These are phyloP conservation scores for Phytophthora cactorum DNA, from an alignment of 352 stramenopile species.

Conservation along the genomic window DNA sequence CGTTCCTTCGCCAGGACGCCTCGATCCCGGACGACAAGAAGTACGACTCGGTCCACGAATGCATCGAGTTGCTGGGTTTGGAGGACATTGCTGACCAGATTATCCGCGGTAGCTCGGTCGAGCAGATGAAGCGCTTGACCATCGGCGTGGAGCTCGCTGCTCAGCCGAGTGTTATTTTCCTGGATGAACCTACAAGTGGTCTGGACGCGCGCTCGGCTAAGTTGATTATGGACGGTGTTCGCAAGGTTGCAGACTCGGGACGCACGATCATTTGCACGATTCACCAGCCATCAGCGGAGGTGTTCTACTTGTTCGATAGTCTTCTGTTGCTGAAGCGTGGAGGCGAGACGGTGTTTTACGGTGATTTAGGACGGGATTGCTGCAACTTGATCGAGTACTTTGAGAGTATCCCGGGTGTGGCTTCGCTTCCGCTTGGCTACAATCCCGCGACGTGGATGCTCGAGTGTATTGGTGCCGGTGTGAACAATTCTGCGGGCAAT, in stretches of 20 bases:
- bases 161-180: background rate
- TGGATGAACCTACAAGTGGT: background rate
- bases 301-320: constrained; percentile 67
- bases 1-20: background rate
- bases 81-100: background rate
- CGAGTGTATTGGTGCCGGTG: constrained; percentile 52
- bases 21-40: background rate
- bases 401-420: constrained; percentile 25
- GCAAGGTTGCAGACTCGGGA: constrained; percentile 10
- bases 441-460: constrained; percentile 36
- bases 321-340: background rate
- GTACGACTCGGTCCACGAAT: background rate
- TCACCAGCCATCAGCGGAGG: background rate
- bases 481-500: constrained; percentile 21
- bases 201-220: background rate
- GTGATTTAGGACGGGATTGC: constrained; percentile 15
- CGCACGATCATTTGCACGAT: constrained; percentile 32
- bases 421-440: constrained; percentile 44
- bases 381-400: constrained; percentile 49
- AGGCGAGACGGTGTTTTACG: background rate
- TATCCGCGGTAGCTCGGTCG: background rate
- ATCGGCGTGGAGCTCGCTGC: background rate
- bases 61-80: background rate
- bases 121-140: background rate
- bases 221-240: background rate